Evolutionary conservation across 2,329 filamentous ascomycete genomes (phyloP), one percentile per base, ranked within the genome.

Genomic region (Nemania diffusa): DNA sequence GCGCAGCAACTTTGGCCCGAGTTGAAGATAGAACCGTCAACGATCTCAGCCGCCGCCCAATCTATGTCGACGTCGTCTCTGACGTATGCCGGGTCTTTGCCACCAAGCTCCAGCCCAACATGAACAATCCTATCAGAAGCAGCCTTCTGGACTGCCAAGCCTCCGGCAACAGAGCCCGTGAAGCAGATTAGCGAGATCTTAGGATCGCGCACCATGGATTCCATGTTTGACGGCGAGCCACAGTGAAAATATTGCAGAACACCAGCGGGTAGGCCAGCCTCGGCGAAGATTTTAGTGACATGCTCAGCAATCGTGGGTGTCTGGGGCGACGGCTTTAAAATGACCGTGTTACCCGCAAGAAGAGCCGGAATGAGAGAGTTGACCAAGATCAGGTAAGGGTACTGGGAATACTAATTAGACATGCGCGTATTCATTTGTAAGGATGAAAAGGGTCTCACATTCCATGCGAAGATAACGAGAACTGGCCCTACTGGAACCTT

Each of bases 1-100:
- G 93, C 92, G 81, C 95, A 98, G 84, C 95, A 98, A 78, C 93
- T 97, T 83, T 98, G 95, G n/a, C 95, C 95, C 58, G 94, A 97
- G 83, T 98, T 98, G 85, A 98, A 98, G 64, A 98, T 85, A n/a
- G 94, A 91, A 22, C 95, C 95, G 74, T 98, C 95, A 15, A 98
- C 93, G 74, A 98, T 96, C 81, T 97, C 94, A 73, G 92, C 94
- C 0, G 95, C 95, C 0, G 91, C 94, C 95, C 94, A 97, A 55
- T 89, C 88, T 55, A 97, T 81, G 77, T 98, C 94, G 1, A 97
- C 93, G 75, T 98, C 95, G 6, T 84, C 84, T 67, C 95, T 86
- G 62, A 98, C 86, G 76, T 97, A 98, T 26, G 95, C 95, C 4
- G 95, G 93, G 78, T 98, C 95, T 78, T 98, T 98, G 71, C 95